Evolutionary conservation across 2,329 filamentous ascomycete species (phyloP).

Genomic region (Talaromyces islandicus): DNA sequence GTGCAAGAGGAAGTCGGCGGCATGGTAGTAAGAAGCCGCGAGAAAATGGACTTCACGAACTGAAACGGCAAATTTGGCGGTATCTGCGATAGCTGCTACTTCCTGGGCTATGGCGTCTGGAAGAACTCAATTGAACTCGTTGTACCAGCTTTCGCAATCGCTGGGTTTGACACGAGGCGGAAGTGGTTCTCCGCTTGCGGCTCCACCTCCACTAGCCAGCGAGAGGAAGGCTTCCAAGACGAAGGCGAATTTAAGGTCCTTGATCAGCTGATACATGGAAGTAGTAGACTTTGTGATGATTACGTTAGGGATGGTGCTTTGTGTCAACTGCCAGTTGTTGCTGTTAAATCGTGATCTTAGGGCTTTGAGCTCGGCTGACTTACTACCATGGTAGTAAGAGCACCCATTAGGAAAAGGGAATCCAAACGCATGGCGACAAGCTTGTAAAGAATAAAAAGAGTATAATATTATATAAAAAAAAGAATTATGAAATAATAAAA

Average conservation of each 20-base stretch:
- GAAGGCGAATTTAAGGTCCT: not conserved
- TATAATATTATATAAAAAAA: no score
- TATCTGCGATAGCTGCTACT: constrained; percentile 4
- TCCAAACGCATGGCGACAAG: not conserved
- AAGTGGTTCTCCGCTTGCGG: not conserved
- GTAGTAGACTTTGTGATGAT: not conserved
- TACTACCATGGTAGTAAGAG: not conserved
- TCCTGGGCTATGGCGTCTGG: constrained; percentile 7
- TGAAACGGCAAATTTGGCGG: not conserved
- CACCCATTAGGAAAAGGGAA: not conserved
- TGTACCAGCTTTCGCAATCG: constrained; percentile 12
- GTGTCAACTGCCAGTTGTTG: not conserved
- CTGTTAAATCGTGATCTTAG: not conserved
- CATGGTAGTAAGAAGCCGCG: constrained; percentile 38
- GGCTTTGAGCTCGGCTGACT: not conserved
- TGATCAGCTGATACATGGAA: not conserved
- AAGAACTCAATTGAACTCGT: constrained; percentile 15
- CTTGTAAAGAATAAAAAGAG: not conserved
- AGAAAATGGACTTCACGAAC: constrained; percentile 30
- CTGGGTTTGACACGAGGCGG: constrained; percentile 11
- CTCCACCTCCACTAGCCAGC: not conserved
- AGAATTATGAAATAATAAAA: not conserved
- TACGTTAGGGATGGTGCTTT: not conserved
- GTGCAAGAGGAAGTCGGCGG: constrained; percentile 39
- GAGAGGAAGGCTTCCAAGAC: not conserved